A percentile compares a stretch with the other conserved stretches of the same genome.
These are phyloP conservation scores for Arachis monticola DNA, from an alignment of 331 rosid species.

Conservation along the genomic window DNA sequence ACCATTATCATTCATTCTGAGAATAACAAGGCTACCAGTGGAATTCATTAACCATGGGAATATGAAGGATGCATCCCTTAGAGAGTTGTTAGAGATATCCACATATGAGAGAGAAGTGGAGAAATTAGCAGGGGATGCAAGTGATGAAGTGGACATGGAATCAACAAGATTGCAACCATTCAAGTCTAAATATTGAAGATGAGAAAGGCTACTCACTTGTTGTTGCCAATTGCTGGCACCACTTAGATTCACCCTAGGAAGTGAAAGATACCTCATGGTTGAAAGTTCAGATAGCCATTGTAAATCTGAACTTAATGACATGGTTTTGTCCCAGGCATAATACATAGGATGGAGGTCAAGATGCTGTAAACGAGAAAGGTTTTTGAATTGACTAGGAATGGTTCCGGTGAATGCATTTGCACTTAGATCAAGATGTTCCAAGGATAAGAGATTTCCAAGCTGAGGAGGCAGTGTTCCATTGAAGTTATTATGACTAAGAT, in stretches of 20 bases:
- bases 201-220: neutral
- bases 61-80: no score
- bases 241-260: fast-evolving
- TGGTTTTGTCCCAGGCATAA: neutral
- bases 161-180: neutral
- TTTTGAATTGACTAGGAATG: neutral
- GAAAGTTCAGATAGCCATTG: conserved; percentile 5
- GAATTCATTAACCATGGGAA: no score
- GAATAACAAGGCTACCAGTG: no score
- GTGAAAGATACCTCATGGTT: neutral
- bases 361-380: neutral
- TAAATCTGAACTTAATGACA: neutral
- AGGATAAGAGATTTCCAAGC: no score
- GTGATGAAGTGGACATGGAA: neutral
- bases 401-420: neutral
- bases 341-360: neutral
- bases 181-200: neutral
- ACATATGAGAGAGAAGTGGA: neutral
- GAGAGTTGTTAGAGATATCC: no score
- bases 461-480: no score
- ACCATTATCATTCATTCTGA: no score
- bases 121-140: neutral
- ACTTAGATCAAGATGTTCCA: neutral
- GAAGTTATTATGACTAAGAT: no score
- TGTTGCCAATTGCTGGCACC: neutral